Evolutionary conservation across 306 rosid genomes (phyloP).

Genomic region (Prunus dulcis): DNA sequence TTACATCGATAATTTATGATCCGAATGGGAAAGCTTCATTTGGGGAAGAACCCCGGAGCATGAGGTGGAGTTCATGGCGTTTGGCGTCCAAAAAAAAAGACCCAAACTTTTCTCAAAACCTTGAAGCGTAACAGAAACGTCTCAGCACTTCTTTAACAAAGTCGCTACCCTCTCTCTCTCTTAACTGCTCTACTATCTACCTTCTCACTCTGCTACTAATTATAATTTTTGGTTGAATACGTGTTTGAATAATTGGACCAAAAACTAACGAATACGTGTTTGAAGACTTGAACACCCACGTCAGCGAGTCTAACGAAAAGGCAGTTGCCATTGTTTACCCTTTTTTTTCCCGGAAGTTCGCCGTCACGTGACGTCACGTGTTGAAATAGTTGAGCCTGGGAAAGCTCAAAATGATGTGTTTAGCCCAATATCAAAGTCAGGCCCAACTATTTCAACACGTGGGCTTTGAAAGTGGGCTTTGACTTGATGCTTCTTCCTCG

Average conservation of each 20-base stretch:
- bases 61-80: conserved; percentile 40
- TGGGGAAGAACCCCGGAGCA: conserved; percentile 33
- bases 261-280: background rate
- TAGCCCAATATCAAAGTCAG: background rate
- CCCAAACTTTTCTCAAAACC: background rate
- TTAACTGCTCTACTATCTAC: background rate
- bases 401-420: background rate
- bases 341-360: background rate
- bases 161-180: background rate
- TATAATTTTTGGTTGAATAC: too few species aligned
- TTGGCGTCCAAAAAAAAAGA: background rate
- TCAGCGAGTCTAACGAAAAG: background rate
- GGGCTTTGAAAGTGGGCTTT: background rate
- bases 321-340: background rate
- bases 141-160: background rate
- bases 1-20: conserved; percentile 40
- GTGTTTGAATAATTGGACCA: too few species aligned
- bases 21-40: conserved; percentile 20
- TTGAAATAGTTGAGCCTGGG: background rate
- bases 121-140: background rate
- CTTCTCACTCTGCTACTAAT: background rate
- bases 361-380: background rate
- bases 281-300: background rate
- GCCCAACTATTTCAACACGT: background rate
- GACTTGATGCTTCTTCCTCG: background rate